phyloP scores from a whole-genome alignment of 1,139 yeast genomes.

The Candida tetrigidarum region DNA sequence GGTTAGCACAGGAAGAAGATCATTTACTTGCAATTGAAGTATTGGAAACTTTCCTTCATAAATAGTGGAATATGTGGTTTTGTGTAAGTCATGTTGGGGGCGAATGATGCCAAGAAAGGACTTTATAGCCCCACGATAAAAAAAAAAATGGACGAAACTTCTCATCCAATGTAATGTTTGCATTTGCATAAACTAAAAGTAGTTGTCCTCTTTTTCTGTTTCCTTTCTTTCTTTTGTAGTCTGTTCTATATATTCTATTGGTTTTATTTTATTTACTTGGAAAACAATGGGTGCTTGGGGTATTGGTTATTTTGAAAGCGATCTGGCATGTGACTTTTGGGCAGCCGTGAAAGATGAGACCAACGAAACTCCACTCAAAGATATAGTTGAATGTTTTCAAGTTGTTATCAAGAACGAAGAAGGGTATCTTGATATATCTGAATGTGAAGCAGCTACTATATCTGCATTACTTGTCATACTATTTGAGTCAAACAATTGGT shows the following conservation, averaged over 20 bases:
- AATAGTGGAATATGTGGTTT: too few relatives aligned
- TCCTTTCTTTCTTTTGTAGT: not conserved
- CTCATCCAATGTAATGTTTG: too few relatives aligned
- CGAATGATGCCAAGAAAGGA: too few relatives aligned
- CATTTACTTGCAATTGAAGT: conserved; percentile 42
- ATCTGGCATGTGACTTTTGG: conserved; percentile 18
- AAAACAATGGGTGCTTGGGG: conserved; percentile 16
- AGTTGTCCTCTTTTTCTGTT: conserved; percentile 3
- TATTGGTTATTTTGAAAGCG: conserved; percentile 20
- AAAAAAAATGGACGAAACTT: too few relatives aligned
- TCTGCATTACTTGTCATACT: conserved; percentile 14
- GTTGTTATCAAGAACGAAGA: conserved; percentile 1
- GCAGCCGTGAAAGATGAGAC: too few relatives aligned
- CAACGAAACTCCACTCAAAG: not conserved
- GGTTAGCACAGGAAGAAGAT: conserved; percentile 54
- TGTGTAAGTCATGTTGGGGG: too few relatives aligned
- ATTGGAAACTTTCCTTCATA: conserved; percentile 14
- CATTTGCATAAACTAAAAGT: conserved; percentile 1
- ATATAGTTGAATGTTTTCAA: conserved; percentile 8
- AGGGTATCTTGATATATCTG: conserved; percentile 16
- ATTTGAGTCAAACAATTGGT: conserved; percentile 11
- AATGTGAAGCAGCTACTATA: conserved; percentile 12
- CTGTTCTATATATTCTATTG: not conserved
- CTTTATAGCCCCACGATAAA: too few relatives aligned
- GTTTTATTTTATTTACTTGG: not conserved